A percentile compares a stretch with the other conserved stretches of the same genome.
These are phyloP conservation scores for Monosporascus ibericus DNA, from an alignment of 2,329 filamentous ascomycete genomes.

Conservation along the genomic window DNA sequence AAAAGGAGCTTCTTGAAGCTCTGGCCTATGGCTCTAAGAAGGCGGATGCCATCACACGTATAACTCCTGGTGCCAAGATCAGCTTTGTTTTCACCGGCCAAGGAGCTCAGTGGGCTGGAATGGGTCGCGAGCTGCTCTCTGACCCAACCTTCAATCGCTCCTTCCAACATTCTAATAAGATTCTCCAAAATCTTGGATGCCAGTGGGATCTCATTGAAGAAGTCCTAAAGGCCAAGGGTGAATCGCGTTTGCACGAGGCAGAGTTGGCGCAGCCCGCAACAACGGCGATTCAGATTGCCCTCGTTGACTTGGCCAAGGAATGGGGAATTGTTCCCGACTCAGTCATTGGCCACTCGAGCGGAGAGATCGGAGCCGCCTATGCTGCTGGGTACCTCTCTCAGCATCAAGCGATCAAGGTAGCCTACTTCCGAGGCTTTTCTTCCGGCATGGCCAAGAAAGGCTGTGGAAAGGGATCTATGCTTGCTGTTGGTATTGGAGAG, in stretches of 20 bases:
- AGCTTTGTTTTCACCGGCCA: constrained; percentile 24
- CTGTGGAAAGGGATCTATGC: constrained; percentile 13
- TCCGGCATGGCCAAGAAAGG: not conserved
- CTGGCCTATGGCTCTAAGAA: not conserved
- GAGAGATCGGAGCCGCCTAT: constrained; percentile 6
- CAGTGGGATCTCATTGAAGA: constrained; percentile 13
- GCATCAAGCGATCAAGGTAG: not conserved
- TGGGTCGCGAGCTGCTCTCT: constrained; percentile 14
- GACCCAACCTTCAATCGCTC: constrained; percentile 12
- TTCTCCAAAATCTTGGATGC: constrained; percentile 6
- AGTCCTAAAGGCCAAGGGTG: constrained; percentile 14
- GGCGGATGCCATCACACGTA: not conserved
- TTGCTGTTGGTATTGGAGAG: constrained; percentile 14
- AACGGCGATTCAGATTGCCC: constrained; percentile 3
- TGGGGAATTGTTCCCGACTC: not conserved
- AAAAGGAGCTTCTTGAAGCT: not conserved
- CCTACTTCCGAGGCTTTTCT: constrained; percentile 3
- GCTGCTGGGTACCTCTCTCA: constrained; percentile 1
- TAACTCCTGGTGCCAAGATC: not conserved
- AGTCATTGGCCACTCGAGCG: constrained; percentile 4
- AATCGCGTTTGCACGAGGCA: constrained; percentile 1
- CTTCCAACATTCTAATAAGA: constrained; percentile 2
- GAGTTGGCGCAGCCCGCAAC: constrained; percentile 4
- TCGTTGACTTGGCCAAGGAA: not conserved
- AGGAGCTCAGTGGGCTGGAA: constrained; percentile 16